Evolutionary conservation across 306 rosid genomes (phyloP).

Genomic region (Quercus parvula): DNA sequence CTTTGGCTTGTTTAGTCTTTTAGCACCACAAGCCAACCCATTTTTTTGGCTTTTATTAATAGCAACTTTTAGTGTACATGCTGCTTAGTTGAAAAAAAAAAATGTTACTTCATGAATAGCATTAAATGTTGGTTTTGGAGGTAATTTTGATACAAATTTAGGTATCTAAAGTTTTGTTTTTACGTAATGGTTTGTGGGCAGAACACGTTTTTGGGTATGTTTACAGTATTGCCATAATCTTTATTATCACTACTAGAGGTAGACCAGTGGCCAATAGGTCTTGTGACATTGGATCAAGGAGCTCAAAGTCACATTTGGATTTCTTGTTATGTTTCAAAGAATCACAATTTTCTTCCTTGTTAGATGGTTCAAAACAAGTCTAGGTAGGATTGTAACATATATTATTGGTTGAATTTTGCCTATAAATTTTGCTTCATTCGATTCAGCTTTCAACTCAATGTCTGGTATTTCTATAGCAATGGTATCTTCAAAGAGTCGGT

Average conservation of each 20-base stretch:
- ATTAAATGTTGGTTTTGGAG: no score
- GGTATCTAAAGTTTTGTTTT: no score
- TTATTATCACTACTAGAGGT: no score
- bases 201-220: no score
- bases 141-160: no score
- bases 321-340: slow-evolving; percentile 4
- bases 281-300: no score
- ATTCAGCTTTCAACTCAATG: slow-evolving; percentile 5
- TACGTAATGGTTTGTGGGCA: no score
- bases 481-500: slow-evolving; percentile 37
- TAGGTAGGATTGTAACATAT: not conserved
- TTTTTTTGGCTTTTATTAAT: not conserved
- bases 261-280: no score
- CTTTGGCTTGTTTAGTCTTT: no score
- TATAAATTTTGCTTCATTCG: slow-evolving; percentile 20
- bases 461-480: slow-evolving; percentile 13
- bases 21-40: not conserved
- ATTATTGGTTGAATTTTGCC: not conserved
- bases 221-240: no score
- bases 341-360: slow-evolving; percentile 9
- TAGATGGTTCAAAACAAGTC: not conserved
- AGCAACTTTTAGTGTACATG: not conserved
- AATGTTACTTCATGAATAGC: no score
- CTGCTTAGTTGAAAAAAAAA: not conserved
- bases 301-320: not conserved